phyloP scores from a whole-genome alignment of 2,329 filamentous ascomycete genomes.

The Colletotrichum siamense region DNA sequence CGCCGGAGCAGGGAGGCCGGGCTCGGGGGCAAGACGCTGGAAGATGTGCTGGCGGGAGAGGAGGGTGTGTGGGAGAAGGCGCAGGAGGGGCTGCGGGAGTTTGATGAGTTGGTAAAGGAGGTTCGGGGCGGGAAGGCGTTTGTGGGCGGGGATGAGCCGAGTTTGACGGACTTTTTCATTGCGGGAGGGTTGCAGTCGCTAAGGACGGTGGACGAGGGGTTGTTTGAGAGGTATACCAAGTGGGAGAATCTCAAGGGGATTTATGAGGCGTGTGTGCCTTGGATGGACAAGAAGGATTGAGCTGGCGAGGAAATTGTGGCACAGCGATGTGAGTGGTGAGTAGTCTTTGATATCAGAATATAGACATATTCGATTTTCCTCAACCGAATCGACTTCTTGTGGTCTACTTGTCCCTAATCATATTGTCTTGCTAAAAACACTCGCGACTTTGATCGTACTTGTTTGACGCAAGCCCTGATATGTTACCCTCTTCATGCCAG shows the following conservation, averaged over 20 bases:
- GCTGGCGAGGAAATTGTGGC: too few species aligned
- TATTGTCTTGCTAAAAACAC: not conserved
- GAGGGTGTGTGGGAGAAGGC: not conserved
- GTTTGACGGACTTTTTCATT: not conserved
- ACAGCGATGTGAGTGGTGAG: too few species aligned
- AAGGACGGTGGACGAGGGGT: not conserved
- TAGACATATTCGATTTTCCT: accelerated
- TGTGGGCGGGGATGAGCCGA: not conserved
- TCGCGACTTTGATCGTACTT: not conserved
- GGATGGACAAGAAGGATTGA: not conserved
- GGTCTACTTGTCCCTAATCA: not conserved
- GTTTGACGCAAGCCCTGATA: not conserved
- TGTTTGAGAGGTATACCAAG: not conserved
- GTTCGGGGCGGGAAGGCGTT: not conserved
- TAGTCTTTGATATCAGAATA: not conserved
- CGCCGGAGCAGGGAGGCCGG: not conserved
- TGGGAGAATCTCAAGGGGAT: not conserved
- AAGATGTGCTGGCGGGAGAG: not conserved
- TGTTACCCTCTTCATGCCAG: not conserved
- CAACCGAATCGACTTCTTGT: not conserved
- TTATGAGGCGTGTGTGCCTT: not conserved
- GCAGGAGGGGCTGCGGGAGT: not conserved
- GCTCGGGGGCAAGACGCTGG: not conserved
- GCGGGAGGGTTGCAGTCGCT: not conserved
- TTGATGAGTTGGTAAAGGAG: not conserved